These are phyloP conservation scores for Mycena citricolor DNA, from an alignment of 1,284 basidiomycete species.

Conservation along the genomic window DNA sequence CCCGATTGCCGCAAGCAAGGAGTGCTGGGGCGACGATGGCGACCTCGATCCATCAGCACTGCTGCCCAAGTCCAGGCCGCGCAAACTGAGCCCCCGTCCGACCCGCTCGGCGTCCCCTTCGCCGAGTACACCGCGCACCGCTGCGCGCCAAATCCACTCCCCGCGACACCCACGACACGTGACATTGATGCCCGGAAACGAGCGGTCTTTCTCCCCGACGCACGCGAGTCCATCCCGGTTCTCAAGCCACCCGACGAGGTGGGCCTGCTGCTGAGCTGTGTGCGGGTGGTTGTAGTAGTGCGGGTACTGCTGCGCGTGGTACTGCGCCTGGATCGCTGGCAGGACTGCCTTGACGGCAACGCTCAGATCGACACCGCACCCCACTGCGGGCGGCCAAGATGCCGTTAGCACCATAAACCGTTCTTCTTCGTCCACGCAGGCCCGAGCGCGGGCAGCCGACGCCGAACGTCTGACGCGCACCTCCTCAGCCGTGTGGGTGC, in stretches of 20 bases:
- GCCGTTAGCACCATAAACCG: too few relatives aligned
- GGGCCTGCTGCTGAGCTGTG: too few relatives aligned
- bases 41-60: neutral
- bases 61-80: neutral
- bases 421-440: too few relatives aligned
- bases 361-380: too few relatives aligned
- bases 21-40: neutral
- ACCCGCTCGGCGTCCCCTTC: conserved; percentile 30
- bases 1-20: neutral
- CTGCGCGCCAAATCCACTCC: conserved; percentile 18
- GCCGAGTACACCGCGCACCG: neutral
- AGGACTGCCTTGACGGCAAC: too few relatives aligned
- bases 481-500: neutral
- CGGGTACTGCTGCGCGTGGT: too few relatives aligned
- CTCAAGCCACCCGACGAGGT: too few relatives aligned
- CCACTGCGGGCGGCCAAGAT: too few relatives aligned
- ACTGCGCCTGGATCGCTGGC: too few relatives aligned
- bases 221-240: conserved; percentile 18
- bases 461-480: neutral
- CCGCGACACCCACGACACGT: conserved; percentile 15
- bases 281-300: too few relatives aligned
- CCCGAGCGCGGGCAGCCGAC: too few relatives aligned
- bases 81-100: neutral
- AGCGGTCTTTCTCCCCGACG: too few relatives aligned
- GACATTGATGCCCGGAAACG: conserved; percentile 6